Evolutionary conservation across 768 basidiomycete genomes (phyloP).

Genomic region (Calocera viscosa): DNA sequence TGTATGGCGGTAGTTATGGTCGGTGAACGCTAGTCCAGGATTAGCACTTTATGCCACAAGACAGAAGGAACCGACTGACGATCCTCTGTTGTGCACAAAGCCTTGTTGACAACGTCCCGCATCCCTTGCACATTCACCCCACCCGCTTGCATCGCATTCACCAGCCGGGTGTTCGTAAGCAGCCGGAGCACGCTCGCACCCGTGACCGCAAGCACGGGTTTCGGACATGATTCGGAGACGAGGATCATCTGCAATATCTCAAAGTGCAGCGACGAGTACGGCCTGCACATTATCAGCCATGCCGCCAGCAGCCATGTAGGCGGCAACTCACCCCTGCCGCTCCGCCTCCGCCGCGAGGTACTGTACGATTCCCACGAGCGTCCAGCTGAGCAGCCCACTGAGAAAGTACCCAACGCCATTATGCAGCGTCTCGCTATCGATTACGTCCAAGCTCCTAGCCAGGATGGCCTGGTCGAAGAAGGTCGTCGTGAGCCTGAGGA

Average conservation of each 20-base stretch:
- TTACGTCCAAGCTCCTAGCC: conserved; percentile 36
- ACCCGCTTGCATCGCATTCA: neutral
- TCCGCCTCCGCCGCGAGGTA: conserved; percentile 16
- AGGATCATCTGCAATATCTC: conserved; percentile 56
- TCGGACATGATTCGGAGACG: conserved; percentile 52
- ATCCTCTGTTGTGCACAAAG: neutral
- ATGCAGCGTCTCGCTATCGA: conserved; percentile 54
- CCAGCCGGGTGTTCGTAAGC: conserved; percentile 28
- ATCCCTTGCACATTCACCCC: neutral
- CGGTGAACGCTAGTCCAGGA: conserved; percentile 14
- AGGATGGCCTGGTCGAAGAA: conserved; percentile 53
- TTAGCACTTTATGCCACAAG: neutral
- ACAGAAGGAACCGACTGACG: neutral
- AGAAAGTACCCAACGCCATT: conserved; percentile 71
- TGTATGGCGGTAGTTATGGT: conserved; percentile 22
- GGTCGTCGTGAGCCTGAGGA: conserved; percentile 55
- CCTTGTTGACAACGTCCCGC: neutral
- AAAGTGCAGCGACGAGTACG: conserved; percentile 38
- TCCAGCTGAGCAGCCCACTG: conserved; percentile 64
- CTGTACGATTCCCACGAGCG: conserved; percentile 58
- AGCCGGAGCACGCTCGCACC: conserved; percentile 41
- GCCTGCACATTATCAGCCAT: conserved; percentile 27
- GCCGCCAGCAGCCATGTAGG: neutral
- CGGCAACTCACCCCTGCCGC: neutral
- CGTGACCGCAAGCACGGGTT: conserved; percentile 51